Evolutionary conservation across 1,139 yeast genomes (phyloP), one percentile per base, ranked within the genome.

Genomic region (Arxiozyma slooffiae): DNA sequence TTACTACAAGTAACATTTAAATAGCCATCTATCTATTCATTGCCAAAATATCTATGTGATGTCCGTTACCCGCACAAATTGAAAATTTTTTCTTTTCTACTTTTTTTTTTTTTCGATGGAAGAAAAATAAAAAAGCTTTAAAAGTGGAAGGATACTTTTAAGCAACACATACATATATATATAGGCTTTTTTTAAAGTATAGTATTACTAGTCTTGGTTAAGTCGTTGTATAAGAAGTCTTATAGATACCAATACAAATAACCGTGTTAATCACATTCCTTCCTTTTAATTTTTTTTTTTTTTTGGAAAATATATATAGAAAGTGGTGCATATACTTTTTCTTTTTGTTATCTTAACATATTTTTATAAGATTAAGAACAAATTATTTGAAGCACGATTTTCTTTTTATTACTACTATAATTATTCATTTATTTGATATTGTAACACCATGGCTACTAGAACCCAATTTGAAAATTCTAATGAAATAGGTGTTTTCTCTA

Each of bases 401-500:
- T 30, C 14, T 2, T 30, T 7, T n/a, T 8, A 3, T 7, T 9
- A 26, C 34, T 9, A 2, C 11, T n/a, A n/a, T n/a, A n/a, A n/a
- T 26, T 26, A 26, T 9, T 26, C 6, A 8, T 30, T 30, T 30
- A 11, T 30, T 30, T 30, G 7, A 30, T 30, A 30, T 11, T 22
- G 11, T 7, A 7, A 5, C 24, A 52, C 52, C n/a, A 77, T 78
- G 81, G 81, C 81, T 60, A 67, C 78, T 50, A 78, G 82, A 70
- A 76, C 81, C 47, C 81, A 77, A 75, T 92, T 92, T 77, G 98
- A 92, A 76, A 92, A 92, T 73, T 89, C 97, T 53, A 92, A 92
- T 70, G 98, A 92, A 76, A 92, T 94, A 57, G 99, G 99, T 67
- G 99, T 94, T 53, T 94, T 94, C 67, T 78, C 97, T 71, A 92